A percentile compares a stretch with the other conserved stretches of the same genome.
Conservation (phyloP, 202 grass and related monocot species). For the Saccharum hybrid region DNA sequence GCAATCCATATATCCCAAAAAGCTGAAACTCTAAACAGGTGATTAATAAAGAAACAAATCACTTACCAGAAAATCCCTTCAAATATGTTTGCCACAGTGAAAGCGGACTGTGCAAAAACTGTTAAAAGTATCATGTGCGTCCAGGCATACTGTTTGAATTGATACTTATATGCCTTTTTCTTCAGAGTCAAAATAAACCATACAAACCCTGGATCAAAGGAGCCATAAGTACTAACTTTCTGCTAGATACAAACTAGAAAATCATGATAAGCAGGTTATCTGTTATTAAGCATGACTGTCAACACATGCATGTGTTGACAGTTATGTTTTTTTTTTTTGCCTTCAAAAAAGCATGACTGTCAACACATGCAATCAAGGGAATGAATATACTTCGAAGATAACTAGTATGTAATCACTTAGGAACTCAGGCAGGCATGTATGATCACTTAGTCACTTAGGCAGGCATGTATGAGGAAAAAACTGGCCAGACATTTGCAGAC, state of each 20-base stretch:
- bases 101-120: slow-evolving; percentile 91
- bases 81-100: slow-evolving; percentile 99
- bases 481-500: not conserved
- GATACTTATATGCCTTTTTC: slow-evolving; percentile 99
- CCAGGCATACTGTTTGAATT: slow-evolving; percentile 99
- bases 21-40: not conserved
- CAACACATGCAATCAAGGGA: slow-evolving; percentile 28
- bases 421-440: not conserved
- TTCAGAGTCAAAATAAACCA: slow-evolving; percentile 99
- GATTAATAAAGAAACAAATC: slow-evolving; percentile 10
- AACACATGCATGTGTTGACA: too few species aligned
- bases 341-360: not conserved
- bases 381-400: slow-evolving; percentile 10
- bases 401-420: not conserved
- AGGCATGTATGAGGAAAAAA: not conserved
- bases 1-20: not conserved
- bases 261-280: not conserved
- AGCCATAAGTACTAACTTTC: slow-evolving; percentile 31
- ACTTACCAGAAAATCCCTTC: slow-evolving; percentile 99
- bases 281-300: not conserved
- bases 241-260: slow-evolving; percentile 20
- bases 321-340: not conserved
- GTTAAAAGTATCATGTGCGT: slow-evolving; percentile 99
- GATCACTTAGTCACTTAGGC: not conserved
- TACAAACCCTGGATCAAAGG: slow-evolving; percentile 76